Evolutionary conservation across 768 basidiomycete genomes (phyloP).

Genomic region (Leucocoprinus leucothites): DNA sequence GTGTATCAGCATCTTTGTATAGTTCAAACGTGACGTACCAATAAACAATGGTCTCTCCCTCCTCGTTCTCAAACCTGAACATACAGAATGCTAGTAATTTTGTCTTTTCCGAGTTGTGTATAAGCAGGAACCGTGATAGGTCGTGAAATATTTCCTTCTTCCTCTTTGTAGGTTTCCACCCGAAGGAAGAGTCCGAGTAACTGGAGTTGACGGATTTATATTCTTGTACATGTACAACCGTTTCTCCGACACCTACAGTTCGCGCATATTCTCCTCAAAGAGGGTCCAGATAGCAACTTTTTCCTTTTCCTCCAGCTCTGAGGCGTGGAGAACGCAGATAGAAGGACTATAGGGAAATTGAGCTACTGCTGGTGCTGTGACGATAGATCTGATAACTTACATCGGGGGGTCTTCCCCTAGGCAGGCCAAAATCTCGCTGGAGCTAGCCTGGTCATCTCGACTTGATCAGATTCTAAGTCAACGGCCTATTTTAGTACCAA

Average conservation of each 20-base stretch:
- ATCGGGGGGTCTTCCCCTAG: background rate
- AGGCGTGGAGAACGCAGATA: slow-evolving; percentile 17
- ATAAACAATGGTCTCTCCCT: slow-evolving; percentile 58
- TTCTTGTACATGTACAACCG: background rate
- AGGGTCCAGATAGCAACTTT: slow-evolving; percentile 48
- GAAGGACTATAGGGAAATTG: background rate
- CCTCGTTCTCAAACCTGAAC: slow-evolving; percentile 77
- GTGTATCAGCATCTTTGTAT: background rate
- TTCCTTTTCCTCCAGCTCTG: slow-evolving; percentile 29
- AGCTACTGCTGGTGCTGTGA: background rate
- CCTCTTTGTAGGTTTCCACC: slow-evolving; percentile 62
- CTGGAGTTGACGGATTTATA: slow-evolving; percentile 26
- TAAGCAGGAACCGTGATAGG: slow-evolving; percentile 59
- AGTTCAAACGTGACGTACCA: slow-evolving; percentile 43
- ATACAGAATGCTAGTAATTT: slow-evolving; percentile 41
- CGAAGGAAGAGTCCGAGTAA: slow-evolving; percentile 55
- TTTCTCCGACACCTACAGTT: slow-evolving; percentile 28
- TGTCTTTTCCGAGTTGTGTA: slow-evolving; percentile 16
- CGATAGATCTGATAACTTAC: background rate
- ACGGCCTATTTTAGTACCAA: background rate
- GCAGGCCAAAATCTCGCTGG: slow-evolving; percentile 11
- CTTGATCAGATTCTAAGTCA: background rate
- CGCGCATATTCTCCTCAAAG: slow-evolving; percentile 58
- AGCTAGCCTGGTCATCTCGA: slow-evolving; percentile 2
- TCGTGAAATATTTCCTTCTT: slow-evolving; percentile 55